Base-by-base conservation (phyloP, 2,329 filamentous ascomycete species). In the Stagonosporopsis tanaceti region DNA sequence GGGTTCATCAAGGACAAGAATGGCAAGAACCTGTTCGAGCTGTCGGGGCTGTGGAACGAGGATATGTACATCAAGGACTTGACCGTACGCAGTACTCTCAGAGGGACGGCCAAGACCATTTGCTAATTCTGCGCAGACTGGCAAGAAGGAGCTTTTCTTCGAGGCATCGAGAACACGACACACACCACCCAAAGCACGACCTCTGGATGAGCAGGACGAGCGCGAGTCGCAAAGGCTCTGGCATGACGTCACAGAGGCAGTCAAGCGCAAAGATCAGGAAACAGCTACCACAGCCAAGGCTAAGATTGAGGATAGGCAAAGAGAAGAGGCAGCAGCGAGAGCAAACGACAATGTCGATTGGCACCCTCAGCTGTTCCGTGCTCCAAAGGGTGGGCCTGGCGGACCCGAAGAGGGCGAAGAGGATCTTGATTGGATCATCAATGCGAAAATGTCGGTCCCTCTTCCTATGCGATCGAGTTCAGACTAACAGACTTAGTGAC, bases 271-370 rank as follows among this genome's bases (percentile, higher is more conserved):
- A 57, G 93, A 99, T 68, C 95, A 99, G 70, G 90, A 92, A 65
- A 78, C 89, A 8, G 95, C 95, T 4, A 99, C 95, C 0, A 91
- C 95, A 62, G 94, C 97, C 72, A 99, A 99, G 81, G 93, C 91
- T n/a, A 91, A 90, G 74, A 92, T 99, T 57, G 95, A 99, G 75
- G 94, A 98, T 69, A 88, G 86, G 71, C 95, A 99, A 77, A 86
- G 95, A 70, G 89, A 93, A 62, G 94, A 97, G 72, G 93, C 95
- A 2, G 89, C 93, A 17, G 87, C 87, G 70, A 85, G 95, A 68
- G 85, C 85, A 30, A 89, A 93, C 45, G 88, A 93, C 11, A 89
- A 89, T 12, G 81, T 93, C 7, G 92, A 96, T 62, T 99, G 95
- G 95, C 86, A 88, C 32, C 94, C 95, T 0, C 87, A 88, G 62